Base-by-base conservation (phyloP, 2,329 filamentous ascomycete species). In the Fusarium beomiforme region DNA sequence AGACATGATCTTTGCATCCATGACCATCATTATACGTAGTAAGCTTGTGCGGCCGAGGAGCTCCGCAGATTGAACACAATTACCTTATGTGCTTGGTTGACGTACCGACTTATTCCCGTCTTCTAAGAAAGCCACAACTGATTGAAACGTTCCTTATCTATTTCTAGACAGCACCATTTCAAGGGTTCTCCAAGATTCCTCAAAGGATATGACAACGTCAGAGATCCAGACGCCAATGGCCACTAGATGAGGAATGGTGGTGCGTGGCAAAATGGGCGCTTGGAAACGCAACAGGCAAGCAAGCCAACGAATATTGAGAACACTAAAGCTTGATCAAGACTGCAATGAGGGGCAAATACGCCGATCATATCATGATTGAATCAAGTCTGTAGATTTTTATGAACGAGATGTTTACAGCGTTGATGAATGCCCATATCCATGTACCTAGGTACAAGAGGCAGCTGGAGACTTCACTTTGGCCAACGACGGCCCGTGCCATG, bases 231-330 rank as follows among this genome's bases (percentile, higher is more conserved):
- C 53, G 44, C 53, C 43, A 55, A 23, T 63, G 39, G 39, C 41
- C 43, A 39, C 51, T 46, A n/a, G 54, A 57, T 36, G 26, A 68
- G 70, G 70, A 73, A 72, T 72, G 70, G 47, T 70, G 61, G 59
- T 67, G 63, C 37, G 54, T 72, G 54, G 54, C 58, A 69, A 50
- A 50, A 69, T 42, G 33, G 64, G 47, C 41, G 68, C 64, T 64
- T 71, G 58, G 33, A 29, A 64, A 50, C 49, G 54, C 68, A 67
- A 56, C 41, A 55, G 51, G 26, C 50, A 42, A 56, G 34, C 39
- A 64, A 34, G 62, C 42, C 53, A 59, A 63, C 60, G 44, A 62
- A 67, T 67, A 34, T 53, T 59, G 44, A 57, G 31, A 72, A 53
- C 51, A 33, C 34, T 39, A 57, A 59, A 44, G 34, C 17, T 43